A percentile compares a stretch with the other conserved stretches of the same genome.
These are phyloP conservation scores for Barnettozyma populi DNA, from an alignment of 805 yeast species.

Conservation along the genomic window DNA sequence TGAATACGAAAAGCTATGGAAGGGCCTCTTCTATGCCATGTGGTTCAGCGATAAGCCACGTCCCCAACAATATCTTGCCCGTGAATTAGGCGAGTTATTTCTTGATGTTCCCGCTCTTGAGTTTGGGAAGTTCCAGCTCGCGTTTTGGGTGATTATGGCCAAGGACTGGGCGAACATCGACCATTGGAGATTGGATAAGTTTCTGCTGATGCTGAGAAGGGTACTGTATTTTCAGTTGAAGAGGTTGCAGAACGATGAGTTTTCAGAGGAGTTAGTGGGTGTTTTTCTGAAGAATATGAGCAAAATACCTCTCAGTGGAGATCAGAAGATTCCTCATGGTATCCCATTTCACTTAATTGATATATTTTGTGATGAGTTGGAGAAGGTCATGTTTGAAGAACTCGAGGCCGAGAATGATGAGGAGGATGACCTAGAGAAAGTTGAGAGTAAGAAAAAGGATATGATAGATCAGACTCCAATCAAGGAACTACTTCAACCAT, in stretches of 20 bases:
- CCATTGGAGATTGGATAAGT: conserved; percentile 82
- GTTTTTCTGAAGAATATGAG: conserved; percentile 38
- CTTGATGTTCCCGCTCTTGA: conserved; percentile 36
- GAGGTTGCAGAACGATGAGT: conserved; percentile 46
- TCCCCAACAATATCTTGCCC: conserved; percentile 84
- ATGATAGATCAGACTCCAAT: conserved; percentile 48
- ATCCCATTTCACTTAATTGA: conserved; percentile 83
- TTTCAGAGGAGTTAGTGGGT: conserved; percentile 46
- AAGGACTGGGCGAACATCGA: conserved; percentile 85
- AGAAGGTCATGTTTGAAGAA: conserved; percentile 50
- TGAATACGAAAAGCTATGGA: conserved; percentile 78
- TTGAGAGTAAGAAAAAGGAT: conserved; percentile 26
- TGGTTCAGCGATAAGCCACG: conserved; percentile 94
- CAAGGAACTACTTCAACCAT: conserved; percentile 51
- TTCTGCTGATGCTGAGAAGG: conserved; percentile 72
- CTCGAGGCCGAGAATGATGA: conserved; percentile 41
- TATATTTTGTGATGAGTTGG: conserved; percentile 79
- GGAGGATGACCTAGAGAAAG: conserved; percentile 30
- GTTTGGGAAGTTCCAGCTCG: conserved; percentile 50
- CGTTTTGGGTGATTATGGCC: conserved; percentile 76
- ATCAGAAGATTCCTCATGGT: conserved; percentile 59
- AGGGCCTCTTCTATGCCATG: conserved; percentile 91
- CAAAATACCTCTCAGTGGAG: conserved; percentile 51
- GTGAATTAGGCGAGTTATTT: conserved; percentile 56
- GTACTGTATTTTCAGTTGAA: conserved; percentile 60